Base-by-base conservation (phyloP, 148 eudicot genomes). In the Oxyria digyna region DNA sequence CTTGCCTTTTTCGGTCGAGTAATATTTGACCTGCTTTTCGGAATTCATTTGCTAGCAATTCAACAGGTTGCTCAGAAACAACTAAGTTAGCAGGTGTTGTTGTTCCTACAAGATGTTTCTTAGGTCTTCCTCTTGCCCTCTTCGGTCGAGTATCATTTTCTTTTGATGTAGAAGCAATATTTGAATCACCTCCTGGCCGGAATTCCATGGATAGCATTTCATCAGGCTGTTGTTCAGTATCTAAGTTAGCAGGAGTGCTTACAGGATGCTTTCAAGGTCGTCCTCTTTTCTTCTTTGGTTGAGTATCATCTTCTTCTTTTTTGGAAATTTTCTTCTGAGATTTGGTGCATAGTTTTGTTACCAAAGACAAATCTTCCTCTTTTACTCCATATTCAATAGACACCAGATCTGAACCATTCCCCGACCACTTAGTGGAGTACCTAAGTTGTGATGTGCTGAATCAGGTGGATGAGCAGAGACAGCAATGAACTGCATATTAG, bases 381-480 rank as follows among this genome's bases (percentile, higher is more conserved):
- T 68, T 57, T n/a, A 17, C 42, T 70, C 8, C 49, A 20, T 10
- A 67, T 80, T 82, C 33, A 88, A 38, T 31, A 88, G 29, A 71
- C 91, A 88, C 99, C 99, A 91, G 62, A 94, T 85, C 79, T 93
- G 98, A 69, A 93, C 69, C 80, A 85, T 75, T 69, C 98, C 98
- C 77, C 89, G 81, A 15, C 98, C 98, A 66, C 71, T 76, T 69
- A 94, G 84, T 18, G 84, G 78, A 57, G 78, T 80, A 68, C 96
- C 99, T 63, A 88, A 77, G 81, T 85, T 91, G 99, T 94, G 92
- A 77, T 88, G 85, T n/a, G 84, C 77, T 69, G 97, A 94, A 73
- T 87, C 91, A 54, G 99, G 96, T 71, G 99, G 97, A 83, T 94
- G 99, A 69, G 97, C 89, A 77, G 99, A 89, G 75, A 94, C 85